Conservation (phyloP, 768 basidiomycete species). For the Lentinula sp. region DNA sequence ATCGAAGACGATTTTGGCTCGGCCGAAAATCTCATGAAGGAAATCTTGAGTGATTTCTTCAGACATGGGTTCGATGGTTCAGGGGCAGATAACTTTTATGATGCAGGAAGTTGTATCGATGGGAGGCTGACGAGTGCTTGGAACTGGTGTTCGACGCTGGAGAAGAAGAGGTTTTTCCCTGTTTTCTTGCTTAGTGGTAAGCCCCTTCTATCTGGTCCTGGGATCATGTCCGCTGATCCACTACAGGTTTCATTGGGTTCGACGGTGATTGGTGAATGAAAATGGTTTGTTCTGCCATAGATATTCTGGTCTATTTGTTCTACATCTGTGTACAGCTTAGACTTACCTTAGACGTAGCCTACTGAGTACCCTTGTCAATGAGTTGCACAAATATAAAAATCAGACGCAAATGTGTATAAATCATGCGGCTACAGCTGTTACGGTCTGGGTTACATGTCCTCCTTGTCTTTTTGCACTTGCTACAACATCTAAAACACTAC, state of each 20-base stretch:
- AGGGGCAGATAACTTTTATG: conserved; percentile 88
- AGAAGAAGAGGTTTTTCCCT: conserved; percentile 83
- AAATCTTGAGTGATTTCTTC: conserved; percentile 82
- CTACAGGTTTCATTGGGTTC: conserved; percentile 72
- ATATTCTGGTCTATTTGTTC: neutral
- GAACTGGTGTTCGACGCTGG: conserved; percentile 85
- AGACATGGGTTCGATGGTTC: conserved; percentile 85
- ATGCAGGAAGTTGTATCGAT: conserved; percentile 82
- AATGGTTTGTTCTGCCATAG: neutral
- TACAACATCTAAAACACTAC: conserved; percentile 66
- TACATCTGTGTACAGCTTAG: neutral
- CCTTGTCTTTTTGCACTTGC: conserved; percentile 45
- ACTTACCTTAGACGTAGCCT: neutral
- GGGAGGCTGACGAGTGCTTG: conserved; percentile 84
- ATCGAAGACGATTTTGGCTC: conserved; percentile 83
- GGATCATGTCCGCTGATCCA: neutral
- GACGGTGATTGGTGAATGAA: conserved; percentile 72
- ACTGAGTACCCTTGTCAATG: neutral
- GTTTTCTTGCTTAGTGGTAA: conserved; percentile 71
- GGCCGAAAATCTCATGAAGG: conserved; percentile 56
- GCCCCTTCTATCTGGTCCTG: conserved; percentile 15
- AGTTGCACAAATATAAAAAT: neutral
- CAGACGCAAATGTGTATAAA: neutral
- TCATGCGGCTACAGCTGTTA: conserved; percentile 16
- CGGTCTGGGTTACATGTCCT: conserved; percentile 19